phyloP scores from a whole-genome alignment of 2,329 filamentous ascomycete species.

The Pseudogymnoascus sp. region DNA sequence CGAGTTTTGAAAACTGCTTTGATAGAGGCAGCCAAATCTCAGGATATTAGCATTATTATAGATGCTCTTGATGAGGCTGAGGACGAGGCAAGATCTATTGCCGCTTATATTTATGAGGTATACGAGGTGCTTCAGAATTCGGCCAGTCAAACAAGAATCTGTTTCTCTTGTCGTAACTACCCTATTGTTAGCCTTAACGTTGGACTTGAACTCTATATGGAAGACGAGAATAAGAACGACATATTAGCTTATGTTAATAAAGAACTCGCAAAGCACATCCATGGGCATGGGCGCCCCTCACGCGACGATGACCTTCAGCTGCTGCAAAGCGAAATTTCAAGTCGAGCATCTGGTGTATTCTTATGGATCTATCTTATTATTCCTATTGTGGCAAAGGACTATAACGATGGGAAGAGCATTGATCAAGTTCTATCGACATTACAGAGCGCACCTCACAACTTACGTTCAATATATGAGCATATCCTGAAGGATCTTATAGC shows the following conservation, averaged over 20 bases:
- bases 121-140: not conserved
- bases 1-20: constrained; percentile 9
- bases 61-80: constrained; percentile 23
- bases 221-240: constrained; percentile 18
- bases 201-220: constrained; percentile 16
- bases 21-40: not conserved
- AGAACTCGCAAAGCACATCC: constrained; percentile 2
- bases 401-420: constrained; percentile 16
- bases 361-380: constrained; percentile 18
- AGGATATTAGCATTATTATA: constrained; percentile 17
- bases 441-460: constrained; percentile 8
- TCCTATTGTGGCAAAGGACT: constrained; percentile 10
- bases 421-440: constrained; percentile 1
- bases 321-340: constrained; percentile 9
- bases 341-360: constrained; percentile 17
- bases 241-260: constrained; percentile 14
- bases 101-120: constrained; percentile 11
- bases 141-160: constrained; percentile 9
- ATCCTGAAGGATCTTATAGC: constrained; percentile 14
- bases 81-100: constrained; percentile 14
- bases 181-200: not conserved
- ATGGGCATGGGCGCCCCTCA: not conserved
- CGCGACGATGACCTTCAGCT: not conserved
- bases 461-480: constrained; percentile 11
- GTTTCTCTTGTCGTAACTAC: constrained; percentile 12